Evolutionary conservation across 129 eudicot genomes (phyloP).

Genomic region (Oenanthe sinensis): DNA sequence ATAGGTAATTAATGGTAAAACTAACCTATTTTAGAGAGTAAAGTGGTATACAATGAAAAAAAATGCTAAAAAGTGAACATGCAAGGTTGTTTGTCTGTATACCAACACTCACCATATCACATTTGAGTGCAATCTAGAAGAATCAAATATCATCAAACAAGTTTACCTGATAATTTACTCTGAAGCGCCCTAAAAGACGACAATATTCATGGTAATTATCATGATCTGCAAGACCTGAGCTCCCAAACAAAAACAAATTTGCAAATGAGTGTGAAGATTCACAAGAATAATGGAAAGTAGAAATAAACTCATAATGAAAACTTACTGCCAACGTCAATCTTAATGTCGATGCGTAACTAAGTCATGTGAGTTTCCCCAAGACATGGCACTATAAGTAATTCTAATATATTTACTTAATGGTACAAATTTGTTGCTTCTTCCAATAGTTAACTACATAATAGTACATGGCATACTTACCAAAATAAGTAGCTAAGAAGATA

Average conservation of each 20-base stretch:
- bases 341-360: background rate
- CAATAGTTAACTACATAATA: background rate
- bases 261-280: background rate
- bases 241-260: constrained; percentile 18
- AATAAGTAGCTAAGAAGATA: background rate
- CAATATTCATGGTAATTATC: constrained; percentile 97
- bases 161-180: constrained; percentile 82
- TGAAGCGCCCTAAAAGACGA: constrained; percentile 96
- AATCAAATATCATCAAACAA: background rate
- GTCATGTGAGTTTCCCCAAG: background rate
- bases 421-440: background rate
- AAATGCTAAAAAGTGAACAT: background rate
- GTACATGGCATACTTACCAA: background rate
- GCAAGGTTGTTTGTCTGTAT: background rate
- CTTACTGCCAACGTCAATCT: background rate
- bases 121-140: background rate
- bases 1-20: background rate
- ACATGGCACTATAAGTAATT: background rate
- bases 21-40: background rate
- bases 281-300: background rate
- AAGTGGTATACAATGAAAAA: background rate
- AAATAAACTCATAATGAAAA: constrained; percentile 9
- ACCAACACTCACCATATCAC: background rate
- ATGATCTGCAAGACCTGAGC: constrained; percentile 85
- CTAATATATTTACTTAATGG: background rate